phyloP scores from a whole-genome alignment of 352 stramenopile genomes.

The Phytophthora pistaciae region DNA sequence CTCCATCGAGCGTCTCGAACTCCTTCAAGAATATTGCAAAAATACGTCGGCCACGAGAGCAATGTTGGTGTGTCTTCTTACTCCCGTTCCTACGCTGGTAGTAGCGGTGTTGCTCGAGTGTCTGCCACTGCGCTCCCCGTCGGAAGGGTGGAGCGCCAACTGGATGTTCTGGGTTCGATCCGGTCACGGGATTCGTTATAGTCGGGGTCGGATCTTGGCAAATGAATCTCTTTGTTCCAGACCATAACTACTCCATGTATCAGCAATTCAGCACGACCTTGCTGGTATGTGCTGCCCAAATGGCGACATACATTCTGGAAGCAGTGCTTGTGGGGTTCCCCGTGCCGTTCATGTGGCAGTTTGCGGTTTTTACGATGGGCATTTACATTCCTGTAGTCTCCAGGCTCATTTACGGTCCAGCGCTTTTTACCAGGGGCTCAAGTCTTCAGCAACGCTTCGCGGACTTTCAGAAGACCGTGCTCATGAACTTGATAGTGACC shows the following conservation, averaged over 20 bases:
- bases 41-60: neutral
- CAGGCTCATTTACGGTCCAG: neutral
- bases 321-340: neutral
- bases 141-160: neutral
- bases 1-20: slow-evolving; percentile 16
- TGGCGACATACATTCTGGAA: neutral
- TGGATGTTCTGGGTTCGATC: neutral
- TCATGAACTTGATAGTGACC: slow-evolving; percentile 1
- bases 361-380: neutral
- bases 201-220: neutral
- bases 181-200: neutral
- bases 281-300: neutral
- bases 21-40: slow-evolving; percentile 15
- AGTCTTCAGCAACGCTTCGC: neutral
- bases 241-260: neutral
- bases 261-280: neutral
- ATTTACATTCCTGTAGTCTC: slow-evolving; percentile 1
- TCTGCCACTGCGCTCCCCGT: neutral
- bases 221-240: neutral
- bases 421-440: neutral
- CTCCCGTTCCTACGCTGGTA: slow-evolving; percentile 3
- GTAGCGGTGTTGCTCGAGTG: neutral
- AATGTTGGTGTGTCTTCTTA: slow-evolving; percentile 2
- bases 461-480: neutral
- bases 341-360: neutral